A percentile compares a stretch with the other conserved stretches of the same genome.
Evolutionary conservation across 345 rosid genomes (phyloP).

Genomic region (Bruguiera sexangula): DNA sequence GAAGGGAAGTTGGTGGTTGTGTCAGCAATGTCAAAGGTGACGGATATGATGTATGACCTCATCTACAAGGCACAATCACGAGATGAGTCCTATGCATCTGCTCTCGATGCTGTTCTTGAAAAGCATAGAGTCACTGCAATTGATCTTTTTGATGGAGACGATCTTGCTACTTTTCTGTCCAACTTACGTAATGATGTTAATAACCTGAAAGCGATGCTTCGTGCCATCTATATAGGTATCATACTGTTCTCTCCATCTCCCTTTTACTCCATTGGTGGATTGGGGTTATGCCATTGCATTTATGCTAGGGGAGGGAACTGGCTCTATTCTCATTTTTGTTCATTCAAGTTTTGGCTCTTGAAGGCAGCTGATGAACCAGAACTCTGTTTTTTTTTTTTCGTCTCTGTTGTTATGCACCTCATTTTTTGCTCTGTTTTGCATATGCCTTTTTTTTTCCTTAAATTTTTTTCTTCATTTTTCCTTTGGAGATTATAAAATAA

Average conservation of each 20-base stretch:
- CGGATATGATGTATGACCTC: conserved; percentile 98
- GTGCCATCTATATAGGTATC: conserved; percentile 90
- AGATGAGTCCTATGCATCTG: conserved; percentile 74
- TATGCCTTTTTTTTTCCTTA: background rate
- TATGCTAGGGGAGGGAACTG: too few species aligned
- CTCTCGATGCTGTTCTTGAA: conserved; percentile 69
- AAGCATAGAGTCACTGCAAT: conserved; percentile 73
- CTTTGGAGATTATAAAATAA: background rate
- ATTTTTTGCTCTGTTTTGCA: background rate
- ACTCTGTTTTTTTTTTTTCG: background rate
- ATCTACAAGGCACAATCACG: conserved; percentile 78
- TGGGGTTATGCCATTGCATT: too few species aligned
- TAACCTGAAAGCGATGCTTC: conserved; percentile 96
- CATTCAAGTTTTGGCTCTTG: too few species aligned
- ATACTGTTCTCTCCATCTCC: background rate
- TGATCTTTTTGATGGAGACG: conserved; percentile 81
- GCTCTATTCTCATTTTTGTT: too few species aligned
- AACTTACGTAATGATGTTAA: conserved; percentile 67
- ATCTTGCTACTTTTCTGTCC: conserved; percentile 70
- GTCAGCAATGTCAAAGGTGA: conserved; percentile 97
- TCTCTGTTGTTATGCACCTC: background rate
- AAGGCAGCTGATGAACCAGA: too few species aligned
- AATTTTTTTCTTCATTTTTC: background rate
- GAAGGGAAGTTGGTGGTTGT: conserved; percentile 86
- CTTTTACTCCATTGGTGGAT: background rate